These are phyloP conservation scores for Orychophragmus violaceus DNA, from an alignment of 345 rosid species.

Conservation along the genomic window DNA sequence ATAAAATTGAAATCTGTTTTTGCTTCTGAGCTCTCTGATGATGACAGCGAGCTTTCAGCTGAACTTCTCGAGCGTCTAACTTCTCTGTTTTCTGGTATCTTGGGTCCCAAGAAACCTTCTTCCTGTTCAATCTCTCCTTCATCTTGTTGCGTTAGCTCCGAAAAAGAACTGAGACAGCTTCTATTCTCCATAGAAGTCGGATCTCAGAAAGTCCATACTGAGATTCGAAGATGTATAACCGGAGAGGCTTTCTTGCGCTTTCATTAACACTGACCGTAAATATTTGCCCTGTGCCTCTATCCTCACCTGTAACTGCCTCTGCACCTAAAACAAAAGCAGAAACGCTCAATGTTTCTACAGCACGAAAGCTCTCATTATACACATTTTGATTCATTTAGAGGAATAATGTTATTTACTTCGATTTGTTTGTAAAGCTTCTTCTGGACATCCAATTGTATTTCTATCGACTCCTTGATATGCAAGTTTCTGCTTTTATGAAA, in stretches of 20 bases:
- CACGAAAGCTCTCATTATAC: neutral
- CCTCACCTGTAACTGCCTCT: constrained; percentile 61
- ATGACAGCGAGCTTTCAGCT: constrained; percentile 65
- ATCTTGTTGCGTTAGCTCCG: no score
- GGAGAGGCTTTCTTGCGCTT: constrained; percentile 71
- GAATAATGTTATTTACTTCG: neutral
- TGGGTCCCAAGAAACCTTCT: neutral
- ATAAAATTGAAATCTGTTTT: constrained; percentile 12
- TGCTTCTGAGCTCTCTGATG: constrained; percentile 56
- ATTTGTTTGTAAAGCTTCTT: neutral
- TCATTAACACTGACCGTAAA: constrained; percentile 61
- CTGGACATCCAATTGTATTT: neutral
- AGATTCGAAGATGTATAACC: constrained; percentile 24
- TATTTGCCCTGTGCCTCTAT: constrained; percentile 80
- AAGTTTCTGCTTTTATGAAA: neutral
- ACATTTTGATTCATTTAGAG: neutral
- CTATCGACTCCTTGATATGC: neutral
- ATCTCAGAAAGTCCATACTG: constrained; percentile 27
- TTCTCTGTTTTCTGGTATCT: constrained; percentile 4
- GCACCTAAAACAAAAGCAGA: constrained; percentile 45
- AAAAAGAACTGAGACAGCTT: neutral
- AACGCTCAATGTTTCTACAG: neutral
- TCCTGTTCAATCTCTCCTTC: neutral
- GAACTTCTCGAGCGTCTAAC: constrained; percentile 34
- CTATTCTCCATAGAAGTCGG: constrained; percentile 40